Evolutionary conservation across 768 basidiomycete species (phyloP).

Genomic region (Lactarius evosmus): DNA sequence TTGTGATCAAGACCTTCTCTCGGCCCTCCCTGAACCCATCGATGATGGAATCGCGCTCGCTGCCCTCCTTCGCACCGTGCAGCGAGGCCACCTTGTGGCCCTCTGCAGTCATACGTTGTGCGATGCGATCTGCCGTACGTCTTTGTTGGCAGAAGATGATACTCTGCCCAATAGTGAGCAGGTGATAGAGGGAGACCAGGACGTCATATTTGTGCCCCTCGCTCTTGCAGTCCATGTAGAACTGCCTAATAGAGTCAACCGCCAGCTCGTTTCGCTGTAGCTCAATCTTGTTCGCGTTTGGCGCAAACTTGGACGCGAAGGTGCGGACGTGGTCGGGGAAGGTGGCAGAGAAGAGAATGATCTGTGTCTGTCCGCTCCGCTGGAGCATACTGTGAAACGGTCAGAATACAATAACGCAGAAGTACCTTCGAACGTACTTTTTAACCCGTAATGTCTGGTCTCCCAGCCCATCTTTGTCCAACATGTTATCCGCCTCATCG

Average conservation of each 20-base stretch:
- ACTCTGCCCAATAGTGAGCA: slow-evolving; percentile 94
- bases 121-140: slow-evolving; percentile 89
- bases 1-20: slow-evolving; percentile 97
- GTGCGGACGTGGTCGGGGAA: slow-evolving; percentile 90
- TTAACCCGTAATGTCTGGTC: slow-evolving; percentile 93
- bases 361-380: slow-evolving; percentile 57
- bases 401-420: not conserved
- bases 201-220: slow-evolving; percentile 96
- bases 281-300: slow-evolving; percentile 93
- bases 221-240: slow-evolving; percentile 93
- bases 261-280: slow-evolving; percentile 91
- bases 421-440: slow-evolving; percentile 56
- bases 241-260: slow-evolving; percentile 92
- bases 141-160: slow-evolving; percentile 98
- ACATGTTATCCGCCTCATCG: slow-evolving; percentile 99
- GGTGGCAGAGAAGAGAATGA: slow-evolving; percentile 96
- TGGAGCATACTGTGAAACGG: slow-evolving; percentile 51
- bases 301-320: slow-evolving; percentile 94
- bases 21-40: slow-evolving; percentile 95
- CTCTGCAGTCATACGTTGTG: slow-evolving; percentile 83
- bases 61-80: slow-evolving; percentile 89
- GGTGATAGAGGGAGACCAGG: slow-evolving; percentile 81
- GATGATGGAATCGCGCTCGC: slow-evolving; percentile 87
- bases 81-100: slow-evolving; percentile 96
- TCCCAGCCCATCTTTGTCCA: slow-evolving; percentile 89